These are phyloP conservation scores for Vigna reflexopilosa DNA, from an alignment of 306 rosid genomes.

Conservation along the genomic window DNA sequence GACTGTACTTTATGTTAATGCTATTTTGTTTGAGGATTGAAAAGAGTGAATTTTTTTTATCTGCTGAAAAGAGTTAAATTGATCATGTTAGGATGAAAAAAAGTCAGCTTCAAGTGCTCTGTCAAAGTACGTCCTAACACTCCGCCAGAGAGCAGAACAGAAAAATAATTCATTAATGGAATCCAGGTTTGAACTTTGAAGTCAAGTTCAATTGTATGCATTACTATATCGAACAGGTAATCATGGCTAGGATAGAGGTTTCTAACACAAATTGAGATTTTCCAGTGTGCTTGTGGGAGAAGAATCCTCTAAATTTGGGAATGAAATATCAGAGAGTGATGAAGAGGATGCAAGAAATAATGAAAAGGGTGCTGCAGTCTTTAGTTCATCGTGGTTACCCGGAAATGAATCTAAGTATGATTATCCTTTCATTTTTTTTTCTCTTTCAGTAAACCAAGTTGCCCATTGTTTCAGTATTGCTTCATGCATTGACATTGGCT, in stretches of 20 bases:
- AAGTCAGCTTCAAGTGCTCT: constrained; percentile 67
- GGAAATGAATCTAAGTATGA: constrained; percentile 73
- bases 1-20: constrained; percentile 9
- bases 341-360: constrained; percentile 54
- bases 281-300: constrained; percentile 86
- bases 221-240: constrained; percentile 24
- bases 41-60: background rate
- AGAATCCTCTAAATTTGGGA: constrained; percentile 65
- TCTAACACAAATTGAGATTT: constrained; percentile 48
- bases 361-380: constrained; percentile 65
- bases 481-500: constrained; percentile 12
- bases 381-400: constrained; percentile 92
- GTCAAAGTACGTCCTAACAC: constrained; percentile 57
- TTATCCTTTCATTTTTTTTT: constrained; percentile 10
- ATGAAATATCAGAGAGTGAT: constrained; percentile 63
- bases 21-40: constrained; percentile 31
- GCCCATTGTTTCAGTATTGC: constrained; percentile 14
- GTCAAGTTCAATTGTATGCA: constrained; percentile 13
- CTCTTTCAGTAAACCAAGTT: constrained; percentile 22
- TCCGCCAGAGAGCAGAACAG: constrained; percentile 73
- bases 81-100: constrained; percentile 70
- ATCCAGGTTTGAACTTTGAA: constrained; percentile 66
- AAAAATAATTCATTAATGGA: constrained; percentile 64
- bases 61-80: constrained; percentile 19
- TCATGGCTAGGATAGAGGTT: constrained; percentile 40